Evolutionary conservation across 1,284 basidiomycete species (phyloP).

Genomic region (Tylopilus microsporus): DNA sequence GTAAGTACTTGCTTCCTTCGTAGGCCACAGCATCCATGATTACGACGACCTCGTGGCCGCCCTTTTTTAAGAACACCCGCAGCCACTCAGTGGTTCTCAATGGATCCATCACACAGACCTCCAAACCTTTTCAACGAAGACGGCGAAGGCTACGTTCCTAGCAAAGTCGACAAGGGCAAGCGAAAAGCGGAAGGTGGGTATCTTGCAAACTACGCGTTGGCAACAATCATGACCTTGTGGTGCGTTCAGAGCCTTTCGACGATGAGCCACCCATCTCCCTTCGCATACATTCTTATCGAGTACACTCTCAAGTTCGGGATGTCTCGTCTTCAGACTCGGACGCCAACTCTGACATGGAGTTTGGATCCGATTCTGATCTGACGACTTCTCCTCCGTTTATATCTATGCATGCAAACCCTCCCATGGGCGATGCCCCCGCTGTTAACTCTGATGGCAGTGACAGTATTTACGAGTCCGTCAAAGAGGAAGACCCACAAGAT

Average conservation of each 20-base stretch:
- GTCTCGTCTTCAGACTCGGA: slow-evolving; percentile 12
- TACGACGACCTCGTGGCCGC: not conserved
- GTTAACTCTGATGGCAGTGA: slow-evolving; percentile 4
- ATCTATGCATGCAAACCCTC: not conserved
- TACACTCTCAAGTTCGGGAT: not conserved
- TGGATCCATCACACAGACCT: slow-evolving; percentile 5
- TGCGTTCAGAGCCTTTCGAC: slow-evolving; percentile 13
- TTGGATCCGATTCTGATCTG: slow-evolving; percentile 5
- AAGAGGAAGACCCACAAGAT: slow-evolving; percentile 8
- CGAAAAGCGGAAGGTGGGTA: slow-evolving; percentile 19
- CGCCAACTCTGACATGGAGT: not conserved
- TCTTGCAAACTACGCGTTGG: not conserved
- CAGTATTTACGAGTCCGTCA: slow-evolving; percentile 21
- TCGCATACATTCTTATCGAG: not conserved
- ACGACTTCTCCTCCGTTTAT: slow-evolving; percentile 3
- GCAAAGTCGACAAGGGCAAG: slow-evolving; percentile 22
- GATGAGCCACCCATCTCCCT: not conserved
- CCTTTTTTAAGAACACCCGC: slow-evolving; percentile 1
- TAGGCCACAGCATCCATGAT: not conserved
- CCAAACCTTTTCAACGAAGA: slow-evolving; percentile 16
- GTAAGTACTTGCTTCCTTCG: slow-evolving; percentile 1
- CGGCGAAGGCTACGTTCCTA: not conserved
- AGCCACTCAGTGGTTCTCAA: not conserved
- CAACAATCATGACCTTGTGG: not conserved
- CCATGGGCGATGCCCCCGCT: not conserved